Conservation (phyloP, 2,329 filamentous ascomycete genomes). For the Aspergillus melleus region DNA sequence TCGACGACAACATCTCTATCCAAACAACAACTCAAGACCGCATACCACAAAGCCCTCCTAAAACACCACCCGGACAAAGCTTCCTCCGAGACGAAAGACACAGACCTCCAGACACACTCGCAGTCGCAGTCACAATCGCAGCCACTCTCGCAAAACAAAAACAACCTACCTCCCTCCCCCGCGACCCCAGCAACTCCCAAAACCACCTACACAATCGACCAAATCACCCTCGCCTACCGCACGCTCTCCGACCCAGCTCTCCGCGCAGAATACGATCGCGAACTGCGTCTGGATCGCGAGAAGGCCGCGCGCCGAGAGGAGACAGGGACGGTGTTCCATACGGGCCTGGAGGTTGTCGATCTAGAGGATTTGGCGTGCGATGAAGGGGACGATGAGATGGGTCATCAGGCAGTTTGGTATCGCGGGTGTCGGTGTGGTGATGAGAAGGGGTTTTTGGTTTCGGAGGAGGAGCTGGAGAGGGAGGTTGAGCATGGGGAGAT, state of each 20-base stretch:
- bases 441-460: constrained; percentile 55
- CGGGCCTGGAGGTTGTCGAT: constrained; percentile 59
- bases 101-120: constrained; percentile 3
- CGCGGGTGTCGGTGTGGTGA: constrained; percentile 60
- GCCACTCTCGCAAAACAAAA: not conserved
- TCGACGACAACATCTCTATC: constrained; percentile 25
- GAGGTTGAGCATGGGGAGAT: constrained; percentile 57
- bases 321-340: constrained; percentile 42
- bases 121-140: not conserved
- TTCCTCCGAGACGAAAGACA: constrained; percentile 16
- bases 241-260: constrained; percentile 48
- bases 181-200: not conserved
- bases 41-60: constrained; percentile 59
- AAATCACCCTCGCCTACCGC: constrained; percentile 60
- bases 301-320: constrained; percentile 26
- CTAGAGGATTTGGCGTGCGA: constrained; percentile 54
- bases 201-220: constrained; percentile 51
- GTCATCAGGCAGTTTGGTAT: constrained; percentile 48
- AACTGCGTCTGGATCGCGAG: constrained; percentile 38
- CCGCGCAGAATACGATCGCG: constrained; percentile 52
- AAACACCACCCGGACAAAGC: constrained; percentile 61
- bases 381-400: constrained; percentile 35
- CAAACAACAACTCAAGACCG: constrained; percentile 50
- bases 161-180: not conserved
- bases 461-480: constrained; percentile 54